phyloP scores from a whole-genome alignment of 2,329 filamentous ascomycete species.

The Drechslera avenae region DNA sequence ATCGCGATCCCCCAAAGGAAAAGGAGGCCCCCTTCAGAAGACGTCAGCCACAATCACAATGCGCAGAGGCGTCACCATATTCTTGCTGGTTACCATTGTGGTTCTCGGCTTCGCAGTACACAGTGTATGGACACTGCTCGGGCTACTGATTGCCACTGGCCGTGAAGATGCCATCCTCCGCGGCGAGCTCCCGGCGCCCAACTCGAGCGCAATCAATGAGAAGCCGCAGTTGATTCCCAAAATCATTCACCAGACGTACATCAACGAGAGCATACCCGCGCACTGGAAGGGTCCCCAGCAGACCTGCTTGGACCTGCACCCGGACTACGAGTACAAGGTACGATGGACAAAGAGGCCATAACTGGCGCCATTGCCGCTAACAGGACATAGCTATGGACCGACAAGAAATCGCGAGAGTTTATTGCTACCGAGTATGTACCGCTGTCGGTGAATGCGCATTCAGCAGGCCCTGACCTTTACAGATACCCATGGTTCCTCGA shows the following conservation, averaged over 20 bases:
- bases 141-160: conserved; percentile 71
- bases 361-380: conserved; percentile 13
- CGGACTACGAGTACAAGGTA: conserved; percentile 76
- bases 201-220: conserved; percentile 63
- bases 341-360: conserved; percentile 21
- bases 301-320: conserved; percentile 69
- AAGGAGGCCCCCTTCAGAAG: conserved; percentile 28
- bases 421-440: conserved; percentile 63
- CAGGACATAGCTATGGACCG: conserved; percentile 71
- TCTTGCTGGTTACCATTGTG: conserved; percentile 67
- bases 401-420: conserved; percentile 70
- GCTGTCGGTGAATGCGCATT: not conserved
- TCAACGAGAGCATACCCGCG: conserved; percentile 69
- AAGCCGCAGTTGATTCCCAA: conserved; percentile 70
- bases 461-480: conserved; percentile 14
- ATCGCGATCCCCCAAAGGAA: conserved; percentile 14
- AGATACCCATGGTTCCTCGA: conserved; percentile 76
- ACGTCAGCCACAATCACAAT: conserved; percentile 55
- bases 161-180: conserved; percentile 68
- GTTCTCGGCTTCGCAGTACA: conserved; percentile 69
- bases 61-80: conserved; percentile 66
- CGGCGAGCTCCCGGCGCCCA: conserved; percentile 68
- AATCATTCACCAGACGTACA: conserved; percentile 79
- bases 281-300: conserved; percentile 70
- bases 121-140: conserved; percentile 72